phyloP scores from a whole-genome alignment of 164 flowering plant species.

The Aristolochia fimbriata region DNA sequence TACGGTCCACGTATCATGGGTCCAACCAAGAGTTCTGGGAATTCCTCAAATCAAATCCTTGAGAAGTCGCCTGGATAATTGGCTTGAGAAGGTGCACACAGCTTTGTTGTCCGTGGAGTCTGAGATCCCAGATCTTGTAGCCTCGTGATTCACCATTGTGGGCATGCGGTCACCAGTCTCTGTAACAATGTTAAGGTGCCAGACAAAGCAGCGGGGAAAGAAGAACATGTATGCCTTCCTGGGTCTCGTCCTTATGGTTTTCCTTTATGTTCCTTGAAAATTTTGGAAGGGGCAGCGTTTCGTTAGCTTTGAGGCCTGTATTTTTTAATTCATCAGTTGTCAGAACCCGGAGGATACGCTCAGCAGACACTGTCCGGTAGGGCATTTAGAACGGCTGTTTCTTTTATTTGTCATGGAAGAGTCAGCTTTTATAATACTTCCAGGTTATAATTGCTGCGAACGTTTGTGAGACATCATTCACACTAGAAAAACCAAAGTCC shows the following conservation, averaged over 20 bases:
- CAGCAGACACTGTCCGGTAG: no score
- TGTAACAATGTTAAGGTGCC: slow-evolving; percentile 4
- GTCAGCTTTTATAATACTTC: background rate
- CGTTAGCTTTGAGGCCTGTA: slow-evolving; percentile 3
- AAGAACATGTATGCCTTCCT: background rate
- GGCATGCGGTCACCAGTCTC: slow-evolving; percentile 4
- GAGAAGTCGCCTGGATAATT: slow-evolving; percentile 65
- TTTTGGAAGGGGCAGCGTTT: slow-evolving; percentile 7
- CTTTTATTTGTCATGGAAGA: background rate
- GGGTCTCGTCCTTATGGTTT: slow-evolving; percentile 1
- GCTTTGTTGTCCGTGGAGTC: slow-evolving; percentile 77
- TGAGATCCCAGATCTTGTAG: slow-evolving; percentile 91
- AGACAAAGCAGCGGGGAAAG: background rate
- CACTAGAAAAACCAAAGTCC: no score
- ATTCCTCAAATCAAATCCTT: slow-evolving; percentile 76
- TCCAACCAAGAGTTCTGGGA: slow-evolving; percentile 85
- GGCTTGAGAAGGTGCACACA: slow-evolving; percentile 80
- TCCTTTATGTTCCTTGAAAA: background rate
- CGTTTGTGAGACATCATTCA: no score
- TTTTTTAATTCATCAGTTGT: slow-evolving; percentile 5
- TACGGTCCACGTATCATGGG: slow-evolving; percentile 91
- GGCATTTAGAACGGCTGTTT: background rate
- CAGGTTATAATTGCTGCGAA: no score
- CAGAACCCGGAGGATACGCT: background rate
- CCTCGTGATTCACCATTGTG: slow-evolving; percentile 26